These are phyloP conservation scores for Triangularia verruculosa DNA, from an alignment of 2,329 filamentous ascomycete species.

Conservation along the genomic window DNA sequence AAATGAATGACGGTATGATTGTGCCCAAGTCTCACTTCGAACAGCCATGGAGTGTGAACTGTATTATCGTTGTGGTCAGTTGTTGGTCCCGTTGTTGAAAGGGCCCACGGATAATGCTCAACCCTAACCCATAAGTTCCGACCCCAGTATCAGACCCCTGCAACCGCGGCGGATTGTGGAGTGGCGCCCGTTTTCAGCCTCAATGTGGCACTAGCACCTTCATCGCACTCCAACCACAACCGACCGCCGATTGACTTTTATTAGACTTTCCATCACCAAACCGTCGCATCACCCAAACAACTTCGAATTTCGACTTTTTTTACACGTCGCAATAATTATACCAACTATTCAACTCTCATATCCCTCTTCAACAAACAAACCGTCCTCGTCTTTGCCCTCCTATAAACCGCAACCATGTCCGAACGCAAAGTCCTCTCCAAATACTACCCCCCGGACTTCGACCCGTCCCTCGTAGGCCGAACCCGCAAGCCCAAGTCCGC, in stretches of 20 bases:
- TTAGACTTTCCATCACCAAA: background rate
- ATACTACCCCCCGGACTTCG: conserved; percentile 71
- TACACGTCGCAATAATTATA: background rate
- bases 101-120: no score
- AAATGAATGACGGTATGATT: no score
- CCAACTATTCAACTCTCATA: background rate
- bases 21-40: no score
- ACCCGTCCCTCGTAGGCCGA: conserved; percentile 75
- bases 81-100: background rate
- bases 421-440: conserved; percentile 43
- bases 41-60: no score
- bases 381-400: background rate
- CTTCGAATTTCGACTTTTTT: background rate
- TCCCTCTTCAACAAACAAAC: background rate
- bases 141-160: background rate
- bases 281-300: background rate
- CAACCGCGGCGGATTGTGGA: background rate
- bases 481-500: conserved; percentile 66
- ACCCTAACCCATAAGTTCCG: background rate
- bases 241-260: background rate
- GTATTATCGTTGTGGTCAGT: background rate
- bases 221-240: background rate
- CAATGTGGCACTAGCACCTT: background rate
- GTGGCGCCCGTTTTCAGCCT: background rate
- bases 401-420: conserved; percentile 35